These are phyloP conservation scores for Suhomyces guaymorum DNA, from an alignment of 1,139 yeast species.

Conservation along the genomic window DNA sequence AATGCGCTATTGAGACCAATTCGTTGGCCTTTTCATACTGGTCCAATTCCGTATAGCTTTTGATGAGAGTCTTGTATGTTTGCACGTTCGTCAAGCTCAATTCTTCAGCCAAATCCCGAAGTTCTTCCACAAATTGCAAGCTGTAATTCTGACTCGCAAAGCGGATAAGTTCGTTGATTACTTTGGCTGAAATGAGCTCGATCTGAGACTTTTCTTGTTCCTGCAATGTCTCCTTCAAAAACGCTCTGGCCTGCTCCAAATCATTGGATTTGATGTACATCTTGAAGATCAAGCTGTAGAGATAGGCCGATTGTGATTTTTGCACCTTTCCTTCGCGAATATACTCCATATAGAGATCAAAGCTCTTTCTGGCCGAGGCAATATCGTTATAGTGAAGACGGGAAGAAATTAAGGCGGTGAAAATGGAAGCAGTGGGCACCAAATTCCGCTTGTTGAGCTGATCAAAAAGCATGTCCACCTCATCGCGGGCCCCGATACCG, in stretches of 20 bases:
- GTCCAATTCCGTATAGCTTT: conserved; percentile 32
- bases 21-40: conserved; percentile 38
- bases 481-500: conserved; percentile 52
- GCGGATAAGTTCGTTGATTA: conserved; percentile 19
- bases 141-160: conserved; percentile 28
- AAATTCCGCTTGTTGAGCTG: conserved; percentile 50
- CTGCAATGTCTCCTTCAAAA: conserved; percentile 37
- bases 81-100: conserved; percentile 17
- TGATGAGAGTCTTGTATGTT: conserved; percentile 19
- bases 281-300: conserved; percentile 44
- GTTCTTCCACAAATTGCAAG: conserved; percentile 24
- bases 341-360: conserved; percentile 21
- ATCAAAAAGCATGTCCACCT: conserved; percentile 53
- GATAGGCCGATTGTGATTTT: conserved; percentile 34
- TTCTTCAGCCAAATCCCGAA: conserved; percentile 23
- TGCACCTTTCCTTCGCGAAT: conserved; percentile 18
- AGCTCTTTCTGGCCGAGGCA: conserved; percentile 35
- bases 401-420: conserved; percentile 50
- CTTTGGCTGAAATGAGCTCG: conserved; percentile 22
- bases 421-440: conserved; percentile 49
- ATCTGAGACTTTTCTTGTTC: conserved; percentile 19
- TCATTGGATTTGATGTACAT: conserved; percentile 41
- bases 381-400: conserved; percentile 48
- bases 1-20: conserved; percentile 32
- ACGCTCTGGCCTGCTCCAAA: conserved; percentile 38